A percentile compares a stretch with the other conserved stretches of the same genome.
phyloP scores from a whole-genome alignment of 1,139 yeast species.

The Yamadazyma sp. region DNA sequence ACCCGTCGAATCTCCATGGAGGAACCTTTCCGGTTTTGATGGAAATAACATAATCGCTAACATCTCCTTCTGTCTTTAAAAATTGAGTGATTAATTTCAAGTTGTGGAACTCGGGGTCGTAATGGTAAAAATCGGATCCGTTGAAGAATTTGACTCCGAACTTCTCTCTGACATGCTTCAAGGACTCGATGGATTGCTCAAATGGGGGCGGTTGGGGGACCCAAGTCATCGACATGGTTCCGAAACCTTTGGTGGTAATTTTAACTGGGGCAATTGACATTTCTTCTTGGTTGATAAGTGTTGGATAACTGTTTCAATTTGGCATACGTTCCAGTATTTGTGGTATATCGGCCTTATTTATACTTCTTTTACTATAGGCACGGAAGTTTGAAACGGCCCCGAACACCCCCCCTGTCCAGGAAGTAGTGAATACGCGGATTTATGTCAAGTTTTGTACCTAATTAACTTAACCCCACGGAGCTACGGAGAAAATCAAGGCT shows the following conservation, averaged over 20 bases:
- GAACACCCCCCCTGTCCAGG: too few species aligned
- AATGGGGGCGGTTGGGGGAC: conserved; percentile 43
- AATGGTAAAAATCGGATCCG: conserved; percentile 68
- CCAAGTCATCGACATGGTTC: conserved; percentile 68
- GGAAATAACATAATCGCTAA: conserved; percentile 48
- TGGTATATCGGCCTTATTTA: too few species aligned
- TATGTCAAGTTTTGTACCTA: too few species aligned
- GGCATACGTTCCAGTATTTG: too few species aligned
- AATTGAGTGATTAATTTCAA: conserved; percentile 7
- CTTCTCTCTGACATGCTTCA: conserved; percentile 42
- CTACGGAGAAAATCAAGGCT: too few species aligned
- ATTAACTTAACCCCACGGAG: too few species aligned
- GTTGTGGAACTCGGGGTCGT: conserved; percentile 32
- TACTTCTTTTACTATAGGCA: too few species aligned
- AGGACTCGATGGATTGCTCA: conserved; percentile 46
- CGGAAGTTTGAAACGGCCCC: too few species aligned
- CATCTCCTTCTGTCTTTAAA: conserved; percentile 10
- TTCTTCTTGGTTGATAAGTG: too few species aligned
- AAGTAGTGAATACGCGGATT: too few species aligned
- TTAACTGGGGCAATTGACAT: conserved; percentile 12
- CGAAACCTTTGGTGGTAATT: conserved; percentile 44
- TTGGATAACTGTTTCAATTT: too few species aligned
- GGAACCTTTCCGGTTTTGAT: conserved; percentile 43
- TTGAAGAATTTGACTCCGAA: conserved; percentile 60
- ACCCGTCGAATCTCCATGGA: conserved; percentile 48